A percentile compares a stretch with the other conserved stretches of the same genome.
phyloP scores from a whole-genome alignment of 1,284 basidiomycete genomes.

The Cryptococcus deneoformans region DNA sequence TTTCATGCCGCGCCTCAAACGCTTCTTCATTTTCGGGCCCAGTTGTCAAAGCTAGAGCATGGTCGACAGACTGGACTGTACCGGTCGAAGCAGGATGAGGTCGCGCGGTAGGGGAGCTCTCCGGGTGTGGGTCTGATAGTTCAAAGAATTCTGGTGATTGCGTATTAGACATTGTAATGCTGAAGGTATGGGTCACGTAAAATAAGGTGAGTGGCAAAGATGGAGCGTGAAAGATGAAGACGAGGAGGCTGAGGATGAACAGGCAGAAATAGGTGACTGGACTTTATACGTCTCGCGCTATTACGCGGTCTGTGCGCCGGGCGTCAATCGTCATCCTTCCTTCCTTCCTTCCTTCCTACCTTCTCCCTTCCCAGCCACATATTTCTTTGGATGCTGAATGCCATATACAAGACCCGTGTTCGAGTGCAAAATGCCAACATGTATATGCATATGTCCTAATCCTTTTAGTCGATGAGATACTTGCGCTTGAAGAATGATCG shows the following conservation, averaged over 20 bases:
- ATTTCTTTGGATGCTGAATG: too few species aligned
- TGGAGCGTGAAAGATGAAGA: not conserved
- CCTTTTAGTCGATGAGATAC: slow-evolving; percentile 81
- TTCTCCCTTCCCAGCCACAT: too few species aligned
- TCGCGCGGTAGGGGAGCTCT: too few species aligned
- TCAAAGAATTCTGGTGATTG: not conserved
- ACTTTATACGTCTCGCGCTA: not conserved
- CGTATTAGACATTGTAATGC: not conserved
- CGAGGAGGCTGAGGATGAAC: not conserved
- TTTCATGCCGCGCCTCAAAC: not conserved
- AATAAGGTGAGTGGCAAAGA: not conserved
- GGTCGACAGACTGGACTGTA: too few species aligned
- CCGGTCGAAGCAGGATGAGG: too few species aligned
- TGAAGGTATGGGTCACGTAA: not conserved
- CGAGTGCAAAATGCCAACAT: too few species aligned
- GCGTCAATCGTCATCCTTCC: not conserved
- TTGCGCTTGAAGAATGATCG: slow-evolving; percentile 95
- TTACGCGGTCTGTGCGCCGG: not conserved
- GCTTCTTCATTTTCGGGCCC: too few species aligned
- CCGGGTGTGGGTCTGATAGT: too few species aligned
- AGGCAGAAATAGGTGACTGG: not conserved
- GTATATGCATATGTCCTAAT: not conserved
- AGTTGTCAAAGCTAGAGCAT: too few species aligned
- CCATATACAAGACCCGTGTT: too few species aligned
- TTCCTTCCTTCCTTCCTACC: not conserved